Percentiles rank a stretch among this genome's conserved stretches.
Conservation (phyloP, 192 early-diverging fungal species). For the Haplosporangium gracile region DNA sequence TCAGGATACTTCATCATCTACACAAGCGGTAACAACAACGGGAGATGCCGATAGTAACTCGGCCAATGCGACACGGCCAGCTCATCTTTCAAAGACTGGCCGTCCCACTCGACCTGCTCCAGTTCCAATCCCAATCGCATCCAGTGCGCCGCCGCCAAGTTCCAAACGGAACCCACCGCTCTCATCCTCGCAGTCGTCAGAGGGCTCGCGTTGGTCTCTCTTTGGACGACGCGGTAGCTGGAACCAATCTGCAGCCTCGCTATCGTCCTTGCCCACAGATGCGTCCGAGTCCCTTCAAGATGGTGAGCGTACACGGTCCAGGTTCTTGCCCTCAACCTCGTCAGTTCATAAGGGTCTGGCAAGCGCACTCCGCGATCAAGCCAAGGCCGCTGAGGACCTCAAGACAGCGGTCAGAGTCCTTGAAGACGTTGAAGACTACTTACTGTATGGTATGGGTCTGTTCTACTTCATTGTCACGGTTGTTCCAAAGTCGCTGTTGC, state of each 20-base stretch:
- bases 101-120: slow-evolving; percentile 10
- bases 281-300: slow-evolving; percentile 2
- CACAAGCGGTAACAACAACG: not conserved
- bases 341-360: slow-evolving; percentile 31
- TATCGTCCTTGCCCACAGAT: slow-evolving; percentile 24
- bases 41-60: not conserved
- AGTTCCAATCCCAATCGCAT: not conserved
- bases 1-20: not conserved
- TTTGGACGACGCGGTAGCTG: slow-evolving; percentile 34
- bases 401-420: slow-evolving; percentile 45
- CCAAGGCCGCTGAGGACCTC: slow-evolving; percentile 47
- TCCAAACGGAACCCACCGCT: slow-evolving; percentile 9
- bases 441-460: slow-evolving; percentile 57
- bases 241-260: slow-evolving; percentile 23
- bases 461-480: slow-evolving; percentile 58
- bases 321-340: slow-evolving; percentile 20
- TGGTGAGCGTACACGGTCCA: slow-evolving; percentile 15
- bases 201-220: slow-evolving; percentile 46
- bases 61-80: not conserved
- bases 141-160: not conserved
- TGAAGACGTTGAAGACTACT: slow-evolving; percentile 55
- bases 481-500: slow-evolving; percentile 49
- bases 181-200: slow-evolving; percentile 30
- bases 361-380: slow-evolving; percentile 34
- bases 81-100: not conserved